These are phyloP conservation scores for Fusarium tricinctum DNA, from an alignment of 2,329 filamentous ascomycete species.

Conservation along the genomic window DNA sequence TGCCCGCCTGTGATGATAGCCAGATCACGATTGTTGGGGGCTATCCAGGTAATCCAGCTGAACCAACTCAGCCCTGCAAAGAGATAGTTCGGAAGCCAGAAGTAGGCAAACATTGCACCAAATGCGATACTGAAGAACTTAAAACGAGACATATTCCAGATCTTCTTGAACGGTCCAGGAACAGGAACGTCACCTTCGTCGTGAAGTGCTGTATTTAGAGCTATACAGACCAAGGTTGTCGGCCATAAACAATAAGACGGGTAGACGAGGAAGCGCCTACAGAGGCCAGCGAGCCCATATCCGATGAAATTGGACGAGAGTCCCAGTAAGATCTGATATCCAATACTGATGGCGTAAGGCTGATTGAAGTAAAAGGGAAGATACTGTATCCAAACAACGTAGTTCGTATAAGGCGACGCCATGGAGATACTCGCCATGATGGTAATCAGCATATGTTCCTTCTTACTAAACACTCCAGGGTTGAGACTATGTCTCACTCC, in stretches of 20 bases:
- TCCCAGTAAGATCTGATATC: slow-evolving; percentile 65
- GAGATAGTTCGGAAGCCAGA: slow-evolving; percentile 67
- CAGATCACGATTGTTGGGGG: slow-evolving; percentile 58
- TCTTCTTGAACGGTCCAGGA: slow-evolving; percentile 50
- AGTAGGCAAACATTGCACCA: slow-evolving; percentile 65
- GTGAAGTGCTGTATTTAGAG: slow-evolving; percentile 65
- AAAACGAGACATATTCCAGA: slow-evolving; percentile 60
- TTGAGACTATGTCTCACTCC: slow-evolving; percentile 66
- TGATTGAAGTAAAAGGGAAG: slow-evolving; percentile 66
- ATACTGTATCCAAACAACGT: slow-evolving; percentile 65
- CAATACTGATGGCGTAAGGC: slow-evolving; percentile 61
- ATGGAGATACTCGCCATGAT: slow-evolving; percentile 72
- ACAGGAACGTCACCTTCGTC: slow-evolving; percentile 54
- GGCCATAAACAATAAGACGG: slow-evolving; percentile 69
- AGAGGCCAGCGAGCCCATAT: slow-evolving; percentile 67
- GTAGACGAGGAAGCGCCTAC: slow-evolving; percentile 65
- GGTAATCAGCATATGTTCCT: slow-evolving; percentile 72
- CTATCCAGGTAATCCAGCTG: slow-evolving; percentile 68
- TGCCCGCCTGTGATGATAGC: slow-evolving; percentile 55
- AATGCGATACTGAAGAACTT: slow-evolving; percentile 63
- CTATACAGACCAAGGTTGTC: slow-evolving; percentile 63
- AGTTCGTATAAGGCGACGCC: slow-evolving; percentile 63
- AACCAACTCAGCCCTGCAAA: slow-evolving; percentile 64
- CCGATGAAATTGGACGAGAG: slow-evolving; percentile 68
- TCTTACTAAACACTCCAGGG: slow-evolving; percentile 69